phyloP scores from a whole-genome alignment of 1,284 basidiomycete genomes.

The Leccinum solheimii region DNA sequence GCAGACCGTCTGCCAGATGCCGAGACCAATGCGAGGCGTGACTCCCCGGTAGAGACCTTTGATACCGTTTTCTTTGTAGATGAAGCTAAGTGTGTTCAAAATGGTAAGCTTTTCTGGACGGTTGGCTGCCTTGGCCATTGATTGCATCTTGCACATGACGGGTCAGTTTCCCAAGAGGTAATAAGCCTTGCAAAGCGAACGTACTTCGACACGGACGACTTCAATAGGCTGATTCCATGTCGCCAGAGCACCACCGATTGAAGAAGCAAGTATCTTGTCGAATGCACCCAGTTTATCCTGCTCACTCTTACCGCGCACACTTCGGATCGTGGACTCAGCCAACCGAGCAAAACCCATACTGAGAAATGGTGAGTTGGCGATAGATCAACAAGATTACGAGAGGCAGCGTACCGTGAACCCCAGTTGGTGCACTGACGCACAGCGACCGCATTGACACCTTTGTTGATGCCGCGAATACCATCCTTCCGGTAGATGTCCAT shows the following conservation, averaged over 20 bases:
- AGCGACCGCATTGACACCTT: constrained; percentile 99
- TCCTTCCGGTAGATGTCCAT: constrained; percentile 92
- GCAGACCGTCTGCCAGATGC: constrained; percentile 96
- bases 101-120: constrained; percentile 92
- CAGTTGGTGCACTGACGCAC: constrained; percentile 98
- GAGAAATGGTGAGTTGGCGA: constrained; percentile 11
- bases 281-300: constrained; percentile 72
- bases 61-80: constrained; percentile 96
- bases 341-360: constrained; percentile 97
- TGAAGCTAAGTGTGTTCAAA: constrained; percentile 85
- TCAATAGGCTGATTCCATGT: constrained; percentile 99
- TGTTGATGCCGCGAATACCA: constrained; percentile 97
- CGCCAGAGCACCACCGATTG: constrained; percentile 91
- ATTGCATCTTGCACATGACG: constrained; percentile 81
- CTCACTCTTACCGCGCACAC: constrained; percentile 74
- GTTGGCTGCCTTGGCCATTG: constrained; percentile 86
- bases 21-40: constrained; percentile 93
- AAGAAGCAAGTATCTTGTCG: constrained; percentile 91
- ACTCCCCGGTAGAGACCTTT: constrained; percentile 98
- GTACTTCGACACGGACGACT: constrained; percentile 88
- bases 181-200: constrained; percentile 11
- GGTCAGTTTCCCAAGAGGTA: constrained; percentile 8
- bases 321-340: constrained; percentile 82
- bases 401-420: constrained; percentile 81
- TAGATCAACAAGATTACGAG: background rate